Evolutionary conservation across 805 yeast species (phyloP), one percentile per base, ranked within the genome.

Genomic region (Zygoascus flipseniorum): DNA sequence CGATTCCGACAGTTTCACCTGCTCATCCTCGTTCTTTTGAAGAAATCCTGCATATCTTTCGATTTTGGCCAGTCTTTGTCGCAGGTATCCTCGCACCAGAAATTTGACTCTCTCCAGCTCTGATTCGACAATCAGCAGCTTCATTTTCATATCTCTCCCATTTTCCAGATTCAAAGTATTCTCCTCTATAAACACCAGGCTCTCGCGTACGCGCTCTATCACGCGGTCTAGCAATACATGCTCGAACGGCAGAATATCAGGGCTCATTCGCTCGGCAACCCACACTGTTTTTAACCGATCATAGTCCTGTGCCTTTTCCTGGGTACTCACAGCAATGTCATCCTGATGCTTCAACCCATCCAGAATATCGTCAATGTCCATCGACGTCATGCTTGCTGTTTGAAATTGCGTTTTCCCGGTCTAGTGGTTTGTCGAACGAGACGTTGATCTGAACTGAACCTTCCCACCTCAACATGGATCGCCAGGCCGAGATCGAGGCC

Each of bases 101-200:
- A 84, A 93, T 61, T 84, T 88, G 31, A 89, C 79, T 53, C 99
- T 72, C 62, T 93, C 98, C 23, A 93, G 76, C 60, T 93, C 98
- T 13, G 95, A 85, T 64, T 93, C 99, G 60, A 92, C 83, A 23
- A 95, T 79, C 72, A 93, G 80, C 47, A 90, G 72, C 54, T 86
- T 84, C 54, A 92, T 69, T 63, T 90, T 90, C 68, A 83, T 82
- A 56, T 84, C 87, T 2, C 53, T 58, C 1, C 59, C 58, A n/a
- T 60, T 80, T 51, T 85, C 86, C 41, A 85, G 72, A 52, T 86
- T 90, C 63, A 88, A 82, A 8, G 95, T 84, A 60, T 88, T 86
- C 50, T 81, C 75, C 61, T 86, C 92, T 41, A 92, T 81, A 52
- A 78, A 76, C 58, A 86, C 95, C 53, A 89, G 81, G 67, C 88